Conservation (phyloP, 495 filamentous ascomycete genomes). For the Aspergillus affinis region DNA sequence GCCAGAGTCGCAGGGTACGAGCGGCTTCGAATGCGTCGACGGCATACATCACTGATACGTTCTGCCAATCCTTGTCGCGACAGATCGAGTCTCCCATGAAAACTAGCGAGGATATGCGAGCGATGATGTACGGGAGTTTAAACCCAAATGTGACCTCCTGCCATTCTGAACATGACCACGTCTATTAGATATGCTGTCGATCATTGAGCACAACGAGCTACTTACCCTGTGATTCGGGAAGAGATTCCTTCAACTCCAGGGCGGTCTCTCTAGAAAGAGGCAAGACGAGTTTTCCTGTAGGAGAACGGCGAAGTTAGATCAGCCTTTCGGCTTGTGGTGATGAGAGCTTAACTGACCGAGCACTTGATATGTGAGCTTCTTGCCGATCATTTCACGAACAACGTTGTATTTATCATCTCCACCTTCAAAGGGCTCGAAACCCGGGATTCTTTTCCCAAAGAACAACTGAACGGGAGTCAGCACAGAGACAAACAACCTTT, state of each 20-base stretch:
- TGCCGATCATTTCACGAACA: constrained; percentile 41
- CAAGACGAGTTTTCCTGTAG: constrained; percentile 32
- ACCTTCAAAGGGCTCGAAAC: constrained; percentile 46
- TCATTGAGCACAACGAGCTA: not conserved
- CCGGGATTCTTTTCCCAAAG: constrained; percentile 41
- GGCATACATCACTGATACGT: constrained; percentile 58
- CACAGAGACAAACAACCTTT: not conserved
- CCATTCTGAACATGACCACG: constrained; percentile 26
- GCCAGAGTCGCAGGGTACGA: constrained; percentile 33
- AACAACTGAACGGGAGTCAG: constrained; percentile 33
- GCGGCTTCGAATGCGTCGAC: constrained; percentile 45
- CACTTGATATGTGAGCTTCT: constrained; percentile 45
- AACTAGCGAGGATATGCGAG: constrained; percentile 54
- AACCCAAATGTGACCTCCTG: constrained; percentile 28
- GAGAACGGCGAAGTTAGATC: not conserved
- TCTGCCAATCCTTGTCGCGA: constrained; percentile 55
- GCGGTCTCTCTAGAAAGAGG: constrained; percentile 47
- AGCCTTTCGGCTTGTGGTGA: not conserved
- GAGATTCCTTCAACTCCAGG: constrained; percentile 35
- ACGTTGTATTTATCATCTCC: constrained; percentile 27
- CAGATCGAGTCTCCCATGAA: constrained; percentile 57
- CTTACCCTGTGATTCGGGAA: constrained; percentile 40
- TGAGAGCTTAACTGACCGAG: constrained; percentile 28
- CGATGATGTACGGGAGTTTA: constrained; percentile 46
- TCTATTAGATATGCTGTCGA: not conserved